A percentile compares a stretch with the other conserved stretches of the same genome.
phyloP scores from a whole-genome alignment of 441 rosid species.

The Aquilaria agallochum region DNA sequence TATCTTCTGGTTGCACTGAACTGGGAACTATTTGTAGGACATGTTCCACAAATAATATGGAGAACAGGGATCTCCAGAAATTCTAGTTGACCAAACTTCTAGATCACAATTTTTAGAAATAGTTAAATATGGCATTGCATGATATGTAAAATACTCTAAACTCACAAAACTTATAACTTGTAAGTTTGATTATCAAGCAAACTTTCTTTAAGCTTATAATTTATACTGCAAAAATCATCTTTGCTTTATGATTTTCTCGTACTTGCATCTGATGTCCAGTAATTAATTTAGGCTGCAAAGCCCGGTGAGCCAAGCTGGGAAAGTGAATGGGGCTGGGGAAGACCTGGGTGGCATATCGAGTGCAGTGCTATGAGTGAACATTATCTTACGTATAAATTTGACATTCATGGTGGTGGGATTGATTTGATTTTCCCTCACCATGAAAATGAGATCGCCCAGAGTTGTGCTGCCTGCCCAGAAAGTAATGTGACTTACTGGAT shows the following conservation, averaged over 20 bases:
- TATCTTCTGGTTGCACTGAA: no score
- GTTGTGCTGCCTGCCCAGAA: constrained; percentile 72
- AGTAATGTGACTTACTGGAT: constrained; percentile 71
- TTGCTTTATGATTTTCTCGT: neutral
- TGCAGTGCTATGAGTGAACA: constrained; percentile 98
- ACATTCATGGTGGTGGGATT: constrained; percentile 94
- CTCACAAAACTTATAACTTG: no score
- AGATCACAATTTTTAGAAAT: no score
- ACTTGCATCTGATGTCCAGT: constrained; percentile 6
- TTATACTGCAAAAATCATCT: neutral
- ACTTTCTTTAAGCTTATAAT: neutral
- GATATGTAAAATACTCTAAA: no score
- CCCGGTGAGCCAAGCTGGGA: constrained; percentile 89
- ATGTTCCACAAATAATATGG: no score
- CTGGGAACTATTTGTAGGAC: no score
- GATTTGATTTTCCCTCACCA: constrained; percentile 95
- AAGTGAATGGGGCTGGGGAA: constrained; percentile 88
- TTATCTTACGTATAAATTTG: constrained; percentile 67
- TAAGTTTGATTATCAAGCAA: no score
- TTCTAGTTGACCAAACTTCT: no score
- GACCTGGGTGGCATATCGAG: constrained; percentile 99
- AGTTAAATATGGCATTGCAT: no score
- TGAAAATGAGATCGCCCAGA: constrained; percentile 91
- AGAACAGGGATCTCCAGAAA: no score
- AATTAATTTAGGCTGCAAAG: constrained; percentile 70